A percentile compares a stretch with the other conserved stretches of the same genome.
These are phyloP conservation scores for Galerina sulciceps DNA, from an alignment of 768 basidiomycete genomes.

Conservation along the genomic window DNA sequence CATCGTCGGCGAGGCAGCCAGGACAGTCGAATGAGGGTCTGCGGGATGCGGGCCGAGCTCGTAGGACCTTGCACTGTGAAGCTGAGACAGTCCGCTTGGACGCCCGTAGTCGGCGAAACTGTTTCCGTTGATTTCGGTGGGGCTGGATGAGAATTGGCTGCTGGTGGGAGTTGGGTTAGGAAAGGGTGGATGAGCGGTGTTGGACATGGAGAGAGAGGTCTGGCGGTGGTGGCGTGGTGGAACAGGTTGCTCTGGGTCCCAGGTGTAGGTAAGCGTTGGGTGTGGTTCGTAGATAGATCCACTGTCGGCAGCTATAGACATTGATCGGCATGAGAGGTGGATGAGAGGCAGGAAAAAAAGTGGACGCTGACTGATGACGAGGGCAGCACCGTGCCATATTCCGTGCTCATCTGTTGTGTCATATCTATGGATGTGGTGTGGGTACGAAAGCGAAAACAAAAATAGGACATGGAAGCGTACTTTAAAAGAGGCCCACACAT, in stretches of 20 bases:
- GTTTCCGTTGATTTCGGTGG: constrained; percentile 3
- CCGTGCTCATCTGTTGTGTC: constrained; percentile 82
- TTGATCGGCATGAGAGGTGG: neutral
- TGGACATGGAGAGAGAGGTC: constrained; percentile 9
- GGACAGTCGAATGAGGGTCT: constrained; percentile 62
- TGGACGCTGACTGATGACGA: constrained; percentile 80
- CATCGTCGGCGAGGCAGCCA: constrained; percentile 28
- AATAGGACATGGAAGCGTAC: constrained; percentile 27
- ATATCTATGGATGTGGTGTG: constrained; percentile 50
- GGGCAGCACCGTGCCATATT: constrained; percentile 86
- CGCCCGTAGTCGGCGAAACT: neutral
- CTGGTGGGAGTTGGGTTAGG: neutral
- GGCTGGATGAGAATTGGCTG: constrained; percentile 2
- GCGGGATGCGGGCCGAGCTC: constrained; percentile 77
- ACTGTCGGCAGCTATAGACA: constrained; percentile 67
- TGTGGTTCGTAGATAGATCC: constrained; percentile 80
- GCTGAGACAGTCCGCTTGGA: constrained; percentile 9
- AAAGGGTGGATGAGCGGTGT: constrained; percentile 2
- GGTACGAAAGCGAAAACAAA: neutral
- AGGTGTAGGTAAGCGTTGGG: constrained; percentile 70
- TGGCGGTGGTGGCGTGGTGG: constrained; percentile 12
- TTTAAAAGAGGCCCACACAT: constrained; percentile 89
- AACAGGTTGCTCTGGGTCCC: constrained; percentile 61
- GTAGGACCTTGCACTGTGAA: constrained; percentile 38
- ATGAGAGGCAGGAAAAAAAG: neutral